Base-by-base conservation (phyloP, 106 monocot genomes). In the Chionographis japonica region DNA sequence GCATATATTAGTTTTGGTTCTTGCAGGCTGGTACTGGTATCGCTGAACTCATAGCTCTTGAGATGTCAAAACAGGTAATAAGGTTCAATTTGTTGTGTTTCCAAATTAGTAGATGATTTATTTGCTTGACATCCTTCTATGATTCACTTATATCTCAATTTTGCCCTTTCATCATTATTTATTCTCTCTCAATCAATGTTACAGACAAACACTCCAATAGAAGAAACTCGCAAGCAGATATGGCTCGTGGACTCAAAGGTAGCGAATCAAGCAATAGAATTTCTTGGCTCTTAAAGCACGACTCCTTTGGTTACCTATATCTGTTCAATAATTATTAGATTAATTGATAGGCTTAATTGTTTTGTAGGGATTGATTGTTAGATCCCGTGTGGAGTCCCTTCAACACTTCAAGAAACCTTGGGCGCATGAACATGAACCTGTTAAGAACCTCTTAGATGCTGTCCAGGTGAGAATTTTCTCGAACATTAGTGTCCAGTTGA, bases 221-320 rank as follows among this genome's bases (percentile, higher is more conserved):
- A 84, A 58, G 83, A 90, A 40, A 77, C 77, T 72, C 90, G 90
- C 52, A 71, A 86, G 50, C 86, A 80, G 61, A 81, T 90, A 62
- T 90, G 90, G 90, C 86, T 90, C 49, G 85, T 86, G 14, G 90
- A 90, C 57, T 90, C 90, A 10, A 90, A 90, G 86, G 90, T 90
- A 67, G 39, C 1, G 6, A 66, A 41, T 69, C 51, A n/a, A 67
- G 14, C 3, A 46, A 46, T 27, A 27, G 27, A 27, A 27, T 27
- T 27, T 27, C 46, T 46, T 6, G 46, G 9, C 46, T 46, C 46
- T 46, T 10, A 2, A 46, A 46, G 1, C 9, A 46, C 9, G 9
- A 6, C 46, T 46, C 9, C 46, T 10, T 46, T 46, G 46, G 9
- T 46, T 46, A 27, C 27, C 46, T 46, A 5, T 46, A 46, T 46